Conservation (phyloP, 2,329 filamentous ascomycete species). For the Aaosphaeria arxii region DNA sequence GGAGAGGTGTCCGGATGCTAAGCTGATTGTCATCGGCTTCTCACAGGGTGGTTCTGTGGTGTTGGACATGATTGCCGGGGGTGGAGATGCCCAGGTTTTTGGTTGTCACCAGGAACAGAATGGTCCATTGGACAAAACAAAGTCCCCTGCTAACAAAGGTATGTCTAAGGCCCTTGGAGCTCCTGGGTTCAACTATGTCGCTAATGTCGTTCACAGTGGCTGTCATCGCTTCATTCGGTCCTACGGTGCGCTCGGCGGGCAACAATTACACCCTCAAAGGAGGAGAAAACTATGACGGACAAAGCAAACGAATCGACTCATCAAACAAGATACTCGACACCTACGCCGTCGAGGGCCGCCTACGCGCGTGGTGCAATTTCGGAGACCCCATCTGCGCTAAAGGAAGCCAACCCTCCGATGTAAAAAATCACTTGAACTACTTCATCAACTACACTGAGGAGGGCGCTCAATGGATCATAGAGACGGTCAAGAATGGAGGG, state of each 20-base stretch:
- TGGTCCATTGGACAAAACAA: conserved; percentile 2
- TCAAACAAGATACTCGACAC: conserved; percentile 2
- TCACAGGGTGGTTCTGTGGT: conserved; percentile 9
- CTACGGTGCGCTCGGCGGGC: conserved; percentile 2
- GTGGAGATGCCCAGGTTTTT: conserved; percentile 11
- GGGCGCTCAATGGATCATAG: conserved; percentile 7
- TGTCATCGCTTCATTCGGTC: conserved; percentile 7
- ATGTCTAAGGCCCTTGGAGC: background rate
- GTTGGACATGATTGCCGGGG: conserved; percentile 10
- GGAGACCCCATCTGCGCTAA: conserved; percentile 62
- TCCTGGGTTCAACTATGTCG: background rate
- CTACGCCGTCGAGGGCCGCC: conserved; percentile 45
- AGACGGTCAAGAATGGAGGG: background rate
- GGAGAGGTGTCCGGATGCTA: conserved; percentile 8
- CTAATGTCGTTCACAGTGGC: conserved; percentile 2
- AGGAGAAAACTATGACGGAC: conserved; percentile 6
- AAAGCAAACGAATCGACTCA: conserved; percentile 1
- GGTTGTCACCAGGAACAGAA: conserved; percentile 7
- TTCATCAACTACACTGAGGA: conserved; percentile 25
- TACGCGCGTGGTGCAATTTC: conserved; percentile 61
- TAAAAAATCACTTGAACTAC: conserved; percentile 57
- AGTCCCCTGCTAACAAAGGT: conserved; percentile 9
- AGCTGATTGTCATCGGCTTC: conserved; percentile 10
- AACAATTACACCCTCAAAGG: conserved; percentile 6
- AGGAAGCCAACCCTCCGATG: conserved; percentile 45